phyloP scores from a whole-genome alignment of 257 asterid species.

The Forsythia suspensa region DNA sequence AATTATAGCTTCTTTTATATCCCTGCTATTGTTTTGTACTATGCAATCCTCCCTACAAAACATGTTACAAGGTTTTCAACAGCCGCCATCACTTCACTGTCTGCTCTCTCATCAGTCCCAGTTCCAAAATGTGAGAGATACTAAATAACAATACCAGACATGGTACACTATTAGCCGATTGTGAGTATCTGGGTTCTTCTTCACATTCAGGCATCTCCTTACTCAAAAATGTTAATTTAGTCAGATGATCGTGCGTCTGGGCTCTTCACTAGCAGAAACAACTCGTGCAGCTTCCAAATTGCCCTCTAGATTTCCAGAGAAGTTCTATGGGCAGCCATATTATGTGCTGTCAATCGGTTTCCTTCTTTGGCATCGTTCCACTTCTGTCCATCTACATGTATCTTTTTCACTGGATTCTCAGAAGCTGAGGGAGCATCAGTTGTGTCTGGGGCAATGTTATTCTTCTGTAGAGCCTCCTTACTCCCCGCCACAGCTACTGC shows the following conservation, averaged over 20 bases:
- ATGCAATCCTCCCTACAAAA: background rate
- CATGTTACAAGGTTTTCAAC: background rate
- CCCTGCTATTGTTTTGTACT: background rate
- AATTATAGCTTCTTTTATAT: background rate
- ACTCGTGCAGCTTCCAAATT: slow-evolving; percentile 18
- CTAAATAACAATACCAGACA: background rate
- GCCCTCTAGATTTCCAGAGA: slow-evolving; percentile 23
- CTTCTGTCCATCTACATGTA: slow-evolving; percentile 30
- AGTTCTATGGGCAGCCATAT: slow-evolving; percentile 24
- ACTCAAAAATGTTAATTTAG: background rate
- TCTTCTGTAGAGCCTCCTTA: slow-evolving; percentile 5
- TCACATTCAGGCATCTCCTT: background rate
- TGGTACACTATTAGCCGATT: background rate
- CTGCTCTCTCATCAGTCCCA: background rate
- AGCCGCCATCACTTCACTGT: background rate
- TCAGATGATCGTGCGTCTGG: background rate
- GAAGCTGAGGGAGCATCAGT: slow-evolving; percentile 28
- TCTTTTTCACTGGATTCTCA: slow-evolving; percentile 42
- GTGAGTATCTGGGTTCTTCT: slow-evolving; percentile 2
- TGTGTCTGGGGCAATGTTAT: slow-evolving; percentile 15
- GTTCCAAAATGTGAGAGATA: background rate
- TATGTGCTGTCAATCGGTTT: slow-evolving; percentile 20
- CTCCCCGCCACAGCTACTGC: slow-evolving; percentile 10
- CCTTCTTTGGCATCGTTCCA: slow-evolving; percentile 16
- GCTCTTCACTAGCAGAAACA: slow-evolving; percentile 12